Conservation (phyloP, 2,329 filamentous ascomycete species). For the Cercospora citrullina region DNA sequence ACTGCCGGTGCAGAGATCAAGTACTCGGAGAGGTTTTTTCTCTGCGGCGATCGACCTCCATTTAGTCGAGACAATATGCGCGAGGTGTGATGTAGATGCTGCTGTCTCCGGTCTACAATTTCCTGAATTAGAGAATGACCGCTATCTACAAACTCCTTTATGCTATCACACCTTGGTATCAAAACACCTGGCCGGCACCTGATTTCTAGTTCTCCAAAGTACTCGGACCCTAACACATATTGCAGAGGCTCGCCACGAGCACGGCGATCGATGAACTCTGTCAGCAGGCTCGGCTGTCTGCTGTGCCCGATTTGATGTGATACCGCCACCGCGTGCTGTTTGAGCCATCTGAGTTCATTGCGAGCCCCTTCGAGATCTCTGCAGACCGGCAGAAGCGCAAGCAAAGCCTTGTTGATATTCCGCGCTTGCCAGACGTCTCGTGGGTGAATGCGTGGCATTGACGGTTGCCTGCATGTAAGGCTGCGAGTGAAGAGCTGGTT, state of each 20-base stretch:
- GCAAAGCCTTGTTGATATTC: constrained; percentile 47
- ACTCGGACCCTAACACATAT: constrained; percentile 85
- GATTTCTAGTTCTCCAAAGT: constrained; percentile 81
- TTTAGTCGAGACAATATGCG: constrained; percentile 30
- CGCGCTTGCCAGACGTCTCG: constrained; percentile 31
- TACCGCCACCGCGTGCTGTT: constrained; percentile 52
- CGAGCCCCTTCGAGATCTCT: constrained; percentile 62
- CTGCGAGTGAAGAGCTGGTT: neutral
- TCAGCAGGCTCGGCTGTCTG: constrained; percentile 30
- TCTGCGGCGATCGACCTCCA: constrained; percentile 12
- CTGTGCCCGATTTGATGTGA: constrained; percentile 30
- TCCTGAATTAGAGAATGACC: constrained; percentile 15
- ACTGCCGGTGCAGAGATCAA: constrained; percentile 88
- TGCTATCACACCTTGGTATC: constrained; percentile 66
- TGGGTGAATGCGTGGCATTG: constrained; percentile 38
- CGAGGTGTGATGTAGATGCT: constrained; percentile 41
- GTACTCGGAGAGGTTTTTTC: constrained; percentile 54
- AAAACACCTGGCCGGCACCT: constrained; percentile 74
- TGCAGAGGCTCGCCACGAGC: constrained; percentile 75
- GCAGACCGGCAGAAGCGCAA: constrained; percentile 63
- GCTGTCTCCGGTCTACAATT: constrained; percentile 50
- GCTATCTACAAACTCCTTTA: neutral
- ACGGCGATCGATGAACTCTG: constrained; percentile 40
- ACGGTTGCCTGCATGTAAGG: neutral
- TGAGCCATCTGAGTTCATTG: constrained; percentile 73